Percentiles rank a stretch among this genome's conserved stretches.
phyloP scores from a whole-genome alignment of 2,329 filamentous ascomycete species.

The Chalaropsis ovoidea region DNA sequence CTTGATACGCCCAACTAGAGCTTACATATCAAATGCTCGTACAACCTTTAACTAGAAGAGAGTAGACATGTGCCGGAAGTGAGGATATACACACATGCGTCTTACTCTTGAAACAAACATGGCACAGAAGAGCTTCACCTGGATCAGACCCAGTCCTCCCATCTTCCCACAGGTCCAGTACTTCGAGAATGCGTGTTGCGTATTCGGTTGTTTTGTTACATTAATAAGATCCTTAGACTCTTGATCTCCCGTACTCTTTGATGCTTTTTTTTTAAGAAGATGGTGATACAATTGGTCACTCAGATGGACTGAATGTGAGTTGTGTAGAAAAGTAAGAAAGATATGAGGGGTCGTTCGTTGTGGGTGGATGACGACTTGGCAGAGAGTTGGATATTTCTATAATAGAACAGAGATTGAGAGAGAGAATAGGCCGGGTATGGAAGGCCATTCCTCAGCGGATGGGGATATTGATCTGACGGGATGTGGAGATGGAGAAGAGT shows the following conservation, averaged over 20 bases:
- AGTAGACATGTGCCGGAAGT: no score
- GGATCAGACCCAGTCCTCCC: background rate
- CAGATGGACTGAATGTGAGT: constrained; percentile 3
- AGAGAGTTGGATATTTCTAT: background rate
- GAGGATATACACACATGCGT: background rate
- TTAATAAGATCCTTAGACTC: constrained; percentile 10
- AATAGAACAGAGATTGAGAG: background rate
- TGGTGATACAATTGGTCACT: constrained; percentile 7
- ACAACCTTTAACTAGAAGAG: no score
- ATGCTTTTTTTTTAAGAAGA: background rate
- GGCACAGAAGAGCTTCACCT: background rate
- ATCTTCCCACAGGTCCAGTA: background rate
- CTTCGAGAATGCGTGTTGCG: background rate
- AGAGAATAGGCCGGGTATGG: background rate
- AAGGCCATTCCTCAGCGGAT: background rate
- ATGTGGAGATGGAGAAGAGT: background rate
- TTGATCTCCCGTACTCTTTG: background rate
- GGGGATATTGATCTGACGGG: background rate
- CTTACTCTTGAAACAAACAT: background rate
- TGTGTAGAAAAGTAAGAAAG: constrained; percentile 10
- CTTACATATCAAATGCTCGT: no score
- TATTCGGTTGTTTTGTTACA: constrained; percentile 15
- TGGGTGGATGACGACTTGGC: background rate
- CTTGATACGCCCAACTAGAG: no score
- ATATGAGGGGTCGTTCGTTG: constrained; percentile 4